Percentiles rank a stretch among this genome's conserved stretches.
These are phyloP conservation scores for Pelargonium nanum DNA, from an alignment of 345 rosid species.

Conservation along the genomic window DNA sequence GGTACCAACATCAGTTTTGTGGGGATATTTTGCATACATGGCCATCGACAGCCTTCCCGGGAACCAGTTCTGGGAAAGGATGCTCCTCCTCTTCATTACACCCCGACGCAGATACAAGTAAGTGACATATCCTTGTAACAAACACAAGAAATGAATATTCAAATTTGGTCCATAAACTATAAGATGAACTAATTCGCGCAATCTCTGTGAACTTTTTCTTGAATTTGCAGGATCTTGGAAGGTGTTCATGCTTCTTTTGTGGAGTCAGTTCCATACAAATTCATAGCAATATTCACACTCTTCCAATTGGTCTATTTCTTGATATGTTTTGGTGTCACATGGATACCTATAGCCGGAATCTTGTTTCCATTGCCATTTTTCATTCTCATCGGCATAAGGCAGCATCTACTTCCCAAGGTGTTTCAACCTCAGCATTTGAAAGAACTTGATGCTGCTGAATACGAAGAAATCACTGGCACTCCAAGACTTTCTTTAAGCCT, in stretches of 20 bases:
- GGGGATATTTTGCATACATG: slow-evolving; percentile 91
- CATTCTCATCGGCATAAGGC: slow-evolving; percentile 53
- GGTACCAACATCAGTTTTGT: slow-evolving; percentile 72
- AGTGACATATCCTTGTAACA: too few relatives aligned
- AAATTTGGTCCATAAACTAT: too few relatives aligned
- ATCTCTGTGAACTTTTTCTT: background rate
- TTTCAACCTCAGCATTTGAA: slow-evolving; percentile 48
- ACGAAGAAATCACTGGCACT: slow-evolving; percentile 52
- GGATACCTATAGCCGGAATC: slow-evolving; percentile 76
- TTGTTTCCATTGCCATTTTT: slow-evolving; percentile 72
- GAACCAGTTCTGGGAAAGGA: slow-evolving; percentile 78
- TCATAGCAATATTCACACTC: slow-evolving; percentile 43
- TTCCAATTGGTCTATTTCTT: slow-evolving; percentile 57
- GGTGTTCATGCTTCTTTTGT: slow-evolving; percentile 65
- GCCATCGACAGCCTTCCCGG: slow-evolving; percentile 89
- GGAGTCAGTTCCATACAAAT: slow-evolving; percentile 61
- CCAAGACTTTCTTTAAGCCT: slow-evolving; percentile 29
- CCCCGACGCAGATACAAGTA: slow-evolving; percentile 72
- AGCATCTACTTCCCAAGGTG: slow-evolving; percentile 54
- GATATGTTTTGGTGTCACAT: slow-evolving; percentile 61
- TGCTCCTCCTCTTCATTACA: slow-evolving; percentile 49
- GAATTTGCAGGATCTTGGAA: slow-evolving; percentile 46
- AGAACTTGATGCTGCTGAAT: slow-evolving; percentile 65
- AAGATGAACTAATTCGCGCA: too few relatives aligned
- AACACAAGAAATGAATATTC: too few relatives aligned